A percentile compares a stretch with the other conserved stretches of the same genome.
These are phyloP conservation scores for Saccharomyces jurei DNA, from an alignment of 805 yeast genomes.

Conservation along the genomic window DNA sequence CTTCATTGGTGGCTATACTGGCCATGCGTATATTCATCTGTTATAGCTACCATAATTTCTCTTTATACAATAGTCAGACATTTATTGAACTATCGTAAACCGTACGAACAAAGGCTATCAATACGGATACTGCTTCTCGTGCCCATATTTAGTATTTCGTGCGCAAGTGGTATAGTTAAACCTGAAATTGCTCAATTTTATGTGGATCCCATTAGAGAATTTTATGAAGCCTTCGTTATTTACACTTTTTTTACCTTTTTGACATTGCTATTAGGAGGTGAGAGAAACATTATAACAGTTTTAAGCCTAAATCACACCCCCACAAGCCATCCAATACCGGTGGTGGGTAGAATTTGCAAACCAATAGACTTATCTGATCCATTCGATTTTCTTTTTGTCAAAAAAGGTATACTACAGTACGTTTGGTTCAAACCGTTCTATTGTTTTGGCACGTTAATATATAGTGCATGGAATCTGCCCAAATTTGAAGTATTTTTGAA, in stretches of 20 bases:
- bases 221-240: constrained; percentile 92
- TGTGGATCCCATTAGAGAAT: constrained; percentile 73
- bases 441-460: constrained; percentile 43
- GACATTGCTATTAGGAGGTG: constrained; percentile 86
- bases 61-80: constrained; percentile 43
- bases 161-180: constrained; percentile 48
- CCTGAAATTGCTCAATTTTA: constrained; percentile 36
- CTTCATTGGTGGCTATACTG: constrained; percentile 21
- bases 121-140: constrained; percentile 75
- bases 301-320: constrained; percentile 66
- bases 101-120: constrained; percentile 76
- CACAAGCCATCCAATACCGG: constrained; percentile 50
- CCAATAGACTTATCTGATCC: constrained; percentile 84
- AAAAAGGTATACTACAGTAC: constrained; percentile 83
- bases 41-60: constrained; percentile 36
- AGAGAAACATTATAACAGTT: constrained; percentile 65
- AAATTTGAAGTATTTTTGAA: constrained; percentile 42
- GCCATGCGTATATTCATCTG: constrained; percentile 18
- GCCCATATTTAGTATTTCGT: constrained; percentile 70
- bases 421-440: constrained; percentile 89
- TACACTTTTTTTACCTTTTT: constrained; percentile 84
- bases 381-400: constrained; percentile 60
- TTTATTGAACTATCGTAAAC: constrained; percentile 71
- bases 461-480: constrained; percentile 41
- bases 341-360: constrained; percentile 39